Base-by-base conservation (phyloP, 371 early-diverging fungal species). In the Fennellomyces sp. region DNA sequence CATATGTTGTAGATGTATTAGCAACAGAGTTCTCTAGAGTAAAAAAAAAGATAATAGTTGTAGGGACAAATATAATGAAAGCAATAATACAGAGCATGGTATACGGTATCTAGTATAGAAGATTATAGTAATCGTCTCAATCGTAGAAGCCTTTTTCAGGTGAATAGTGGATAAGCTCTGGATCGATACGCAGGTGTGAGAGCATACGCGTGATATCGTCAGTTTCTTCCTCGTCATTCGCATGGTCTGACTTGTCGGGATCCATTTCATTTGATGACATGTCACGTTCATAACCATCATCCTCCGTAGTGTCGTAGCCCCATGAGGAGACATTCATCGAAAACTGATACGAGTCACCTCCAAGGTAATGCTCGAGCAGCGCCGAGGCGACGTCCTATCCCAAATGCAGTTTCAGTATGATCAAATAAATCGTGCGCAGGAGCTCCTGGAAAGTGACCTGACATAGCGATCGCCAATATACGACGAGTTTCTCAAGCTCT, bases 381-480 rank as follows among this genome's bases (percentile, higher is more conserved):
- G 4, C 45, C 21, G 7, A 23, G 17, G 45, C 23, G n/a, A 45
- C 23, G 12, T 45, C 23, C 45, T 45, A 21, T 45, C n/a, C n/a
- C n/a, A n/a, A n/a, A n/a, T n/a, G n/a, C n/a, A n/a, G n/a, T n/a
- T n/a, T n/a, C n/a, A n/a, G n/a, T n/a, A n/a, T n/a, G n/a, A n/a
- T n/a, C n/a, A 2, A 41, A 41, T 41, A 3, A 41, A 41, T 8
- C 6, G 35, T 13, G 35, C 6, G 35, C 13, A 13, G 13, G 35
- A 8, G 35, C 35, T 33, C 13, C 6, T 33, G 35, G 35, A 8
- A 8, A 13, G 35, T 33, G 13, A 66, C 67, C 62, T 66, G 67
- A 17, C 62, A 62, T 25, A 61, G 27, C 6, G 53, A 26, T 17
- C 62, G 49, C 67, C 67, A 66, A 3, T 39, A 27, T n/a, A 12